Evolutionary conservation across 768 basidiomycete species (phyloP), one percentile per base, ranked within the genome.

Genomic region (Suillus brevipes): DNA sequence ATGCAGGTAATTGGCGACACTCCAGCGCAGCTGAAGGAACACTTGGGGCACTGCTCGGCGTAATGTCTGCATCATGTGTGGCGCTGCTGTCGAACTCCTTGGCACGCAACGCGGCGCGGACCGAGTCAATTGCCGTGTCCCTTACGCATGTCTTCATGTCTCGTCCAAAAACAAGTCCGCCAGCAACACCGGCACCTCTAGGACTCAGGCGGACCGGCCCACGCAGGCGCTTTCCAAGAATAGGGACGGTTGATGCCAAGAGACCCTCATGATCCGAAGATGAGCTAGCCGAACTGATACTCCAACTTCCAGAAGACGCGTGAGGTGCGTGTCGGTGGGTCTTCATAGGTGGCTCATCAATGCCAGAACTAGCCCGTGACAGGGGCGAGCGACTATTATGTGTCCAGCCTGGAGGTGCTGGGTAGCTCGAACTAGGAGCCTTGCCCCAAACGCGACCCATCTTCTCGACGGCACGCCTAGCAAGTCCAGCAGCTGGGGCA

Each of bases 391-490:
- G 63, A 67, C 63, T 70, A 64, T 68, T 73, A n/a, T 75, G 82
- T 79, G 18, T 75, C 9, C 80, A 78, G 25, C 78, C 78, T 37
- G 81, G 77, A 6, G 82, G 81, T 4, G 84, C 79, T 12, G 84
- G 81, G 55, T 84, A 82, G 18, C 80, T 81, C 52, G 78, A 73
- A 66, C 78, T 78, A 25, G 81, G 77, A 60, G 67, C 43, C 68
- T 75, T 80, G 61, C 83, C 86, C 84, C 83, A 88, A 25, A 84
- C 87, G 47, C 86, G 83, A 45, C 88, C 87, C 80, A 92, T 85
- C 75, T 86, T 89, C 78, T 92, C 91, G 4, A 90, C 90, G 4
- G 92, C 90, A 64, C 89, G 84, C 71, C 87, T 89, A 12, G 90
- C 91, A 10, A 91, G 81, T 10, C 90, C 90, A 20, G 89, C 89